Evolutionary conservation across 2,329 filamentous ascomycete species (phyloP), one percentile per base, ranked within the genome.

Genomic region (Fusarium chlamydosporum): DNA sequence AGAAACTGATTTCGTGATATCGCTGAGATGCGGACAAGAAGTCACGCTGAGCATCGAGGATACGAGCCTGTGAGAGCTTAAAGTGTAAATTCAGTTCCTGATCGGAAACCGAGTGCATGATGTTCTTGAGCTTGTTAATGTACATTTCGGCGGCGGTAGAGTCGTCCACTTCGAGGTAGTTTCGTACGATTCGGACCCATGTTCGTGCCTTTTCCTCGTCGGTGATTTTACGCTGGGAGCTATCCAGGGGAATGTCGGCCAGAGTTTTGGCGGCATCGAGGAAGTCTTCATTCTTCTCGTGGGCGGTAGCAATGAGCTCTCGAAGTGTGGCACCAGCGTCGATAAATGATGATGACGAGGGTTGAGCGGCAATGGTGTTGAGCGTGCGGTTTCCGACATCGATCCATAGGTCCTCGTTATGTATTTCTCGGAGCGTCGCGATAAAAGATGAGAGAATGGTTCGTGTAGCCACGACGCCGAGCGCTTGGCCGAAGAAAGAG

Each of bases 161-260:
- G 81, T 98, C 94, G 77, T 97, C 95, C 47, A 94, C 93, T 82
- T 99, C 95, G 66, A 99, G 88, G 78, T 96, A 96, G 83, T 96
- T 92, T 66, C 96, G 89, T 76, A 96, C 94, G 76, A 99, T 97
- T 63, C 95, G 92, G 72, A 98, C 91, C 93, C 95, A 98, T 56
- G 96, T 88, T 56, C 86, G 85, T 10, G 93, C 93, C 80, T 94
- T 94, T 72, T 95, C 92, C 73, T 92, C 89, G 76, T 94, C 90
- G 29, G 90, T 89, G 35, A 97, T 89, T 58, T 92, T 89, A 48
- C 95, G 91, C 82, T 97, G 94, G 3, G 94, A 94, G 59, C 88
- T 91, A 77, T 99, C 95, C 46, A 98, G 89, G 34, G 94, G 92
- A 72, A 98, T 97, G 37, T 90, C 91, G 74, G 93, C 88, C 8